Evolutionary conservation across 208 protist genomes (phyloP).

Genomic region (Leishmania tropica): DNA sequence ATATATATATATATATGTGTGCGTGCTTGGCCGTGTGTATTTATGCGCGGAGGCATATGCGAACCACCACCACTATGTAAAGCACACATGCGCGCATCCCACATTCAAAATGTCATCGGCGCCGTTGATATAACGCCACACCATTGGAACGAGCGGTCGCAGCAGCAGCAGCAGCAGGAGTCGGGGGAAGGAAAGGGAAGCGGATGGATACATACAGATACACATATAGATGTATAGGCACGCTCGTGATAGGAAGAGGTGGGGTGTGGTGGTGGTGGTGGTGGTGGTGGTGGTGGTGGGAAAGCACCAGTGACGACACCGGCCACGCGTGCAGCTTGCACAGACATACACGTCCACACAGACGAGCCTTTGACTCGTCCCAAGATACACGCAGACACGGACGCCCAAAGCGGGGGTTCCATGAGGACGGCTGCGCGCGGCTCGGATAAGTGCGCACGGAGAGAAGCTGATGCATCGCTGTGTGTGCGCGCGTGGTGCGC

Average conservation of each 20-base stretch:
- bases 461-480: not conserved
- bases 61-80: not conserved
- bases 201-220: slow-evolving; percentile 7
- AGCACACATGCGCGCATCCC: not conserved
- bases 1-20: not conserved
- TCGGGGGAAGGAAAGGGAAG: not conserved
- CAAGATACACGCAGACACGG: not conserved
- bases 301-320: not conserved
- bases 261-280: not conserved
- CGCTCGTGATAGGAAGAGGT: not conserved
- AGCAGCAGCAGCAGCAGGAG: not conserved
- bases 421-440: not conserved
- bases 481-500: not conserved
- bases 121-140: not conserved
- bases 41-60: no score
- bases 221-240: not conserved
- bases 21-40: no score
- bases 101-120: not conserved
- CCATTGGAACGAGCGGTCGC: not conserved
- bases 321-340: not conserved
- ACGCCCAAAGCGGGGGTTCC: not conserved
- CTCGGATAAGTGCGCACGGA: not conserved
- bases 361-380: not conserved
- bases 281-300: not conserved
- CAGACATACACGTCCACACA: not conserved